Evolutionary conservation across 495 filamentous ascomycete species (phyloP).

Genomic region (Aspergillus affinis): DNA sequence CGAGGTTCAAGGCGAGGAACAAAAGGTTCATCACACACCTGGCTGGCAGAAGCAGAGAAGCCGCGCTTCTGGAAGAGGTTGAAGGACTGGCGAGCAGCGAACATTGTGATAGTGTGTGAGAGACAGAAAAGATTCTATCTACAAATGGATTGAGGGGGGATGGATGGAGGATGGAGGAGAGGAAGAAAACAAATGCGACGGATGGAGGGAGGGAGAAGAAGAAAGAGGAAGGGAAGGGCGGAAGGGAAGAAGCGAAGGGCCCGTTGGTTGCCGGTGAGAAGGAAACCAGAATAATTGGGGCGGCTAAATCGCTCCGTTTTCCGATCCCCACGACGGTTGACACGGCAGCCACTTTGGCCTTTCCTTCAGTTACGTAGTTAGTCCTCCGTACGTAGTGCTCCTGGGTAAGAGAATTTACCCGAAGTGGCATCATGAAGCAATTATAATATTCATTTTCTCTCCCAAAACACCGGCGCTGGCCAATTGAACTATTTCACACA

Average conservation of each 20-base stretch:
- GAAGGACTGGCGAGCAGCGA: constrained; percentile 70
- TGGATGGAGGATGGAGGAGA: constrained; percentile 11
- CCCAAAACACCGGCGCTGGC: constrained; percentile 41
- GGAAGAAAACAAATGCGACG: constrained; percentile 14
- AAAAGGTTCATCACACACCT: constrained; percentile 58
- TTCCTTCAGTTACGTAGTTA: too few species aligned
- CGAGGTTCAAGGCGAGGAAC: constrained; percentile 13
- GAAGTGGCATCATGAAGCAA: not conserved
- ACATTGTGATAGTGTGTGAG: constrained; percentile 58
- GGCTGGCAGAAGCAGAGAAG: constrained; percentile 88
- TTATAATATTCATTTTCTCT: constrained; percentile 9
- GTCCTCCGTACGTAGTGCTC: too few species aligned
- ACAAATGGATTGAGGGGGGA: constrained; percentile 12
- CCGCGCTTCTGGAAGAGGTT: constrained; percentile 76
- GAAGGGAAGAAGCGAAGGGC: constrained; percentile 20
- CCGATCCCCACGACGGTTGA: constrained; percentile 16
- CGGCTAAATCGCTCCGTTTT: constrained; percentile 20
- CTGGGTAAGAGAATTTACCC: too few species aligned
- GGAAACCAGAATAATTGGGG: constrained; percentile 13
- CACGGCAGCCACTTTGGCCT: not conserved
- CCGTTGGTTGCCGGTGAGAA: constrained; percentile 27
- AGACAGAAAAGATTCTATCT: constrained; percentile 19
- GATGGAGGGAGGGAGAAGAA: constrained; percentile 10
- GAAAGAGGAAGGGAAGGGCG: constrained; percentile 17
- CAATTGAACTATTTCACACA: constrained; percentile 14